phyloP scores from a whole-genome alignment of 208 protist genomes.

The Leishmania mexicana region DNA sequence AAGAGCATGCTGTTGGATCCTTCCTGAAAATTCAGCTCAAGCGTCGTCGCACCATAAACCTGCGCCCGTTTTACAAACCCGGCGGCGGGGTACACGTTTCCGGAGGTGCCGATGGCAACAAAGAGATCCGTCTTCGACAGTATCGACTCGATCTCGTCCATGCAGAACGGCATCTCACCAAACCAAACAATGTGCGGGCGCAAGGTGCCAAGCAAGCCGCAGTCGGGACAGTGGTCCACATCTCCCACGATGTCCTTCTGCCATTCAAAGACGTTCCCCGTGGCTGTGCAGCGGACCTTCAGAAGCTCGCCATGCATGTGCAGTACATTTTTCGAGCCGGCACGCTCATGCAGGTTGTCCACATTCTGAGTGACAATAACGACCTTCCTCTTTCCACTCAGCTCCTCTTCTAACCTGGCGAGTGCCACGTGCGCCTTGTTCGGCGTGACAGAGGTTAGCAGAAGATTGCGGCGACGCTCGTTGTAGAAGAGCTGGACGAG shows the following conservation, averaged over 20 bases:
- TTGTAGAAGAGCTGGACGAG: constrained; percentile 80
- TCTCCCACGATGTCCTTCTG: constrained; percentile 36
- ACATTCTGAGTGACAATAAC: constrained; percentile 78
- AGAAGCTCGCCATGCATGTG: constrained; percentile 88
- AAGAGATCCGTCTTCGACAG: constrained; percentile 62
- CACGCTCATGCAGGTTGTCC: constrained; percentile 80
- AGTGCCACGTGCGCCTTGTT: constrained; percentile 65
- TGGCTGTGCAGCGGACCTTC: constrained; percentile 59
- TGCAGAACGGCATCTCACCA: constrained; percentile 71
- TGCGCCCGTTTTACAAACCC: constrained; percentile 48
- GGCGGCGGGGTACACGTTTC: constrained; percentile 78
- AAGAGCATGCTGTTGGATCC: constrained; percentile 49
- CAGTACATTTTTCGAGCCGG: constrained; percentile 56
- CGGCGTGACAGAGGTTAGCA: constrained; percentile 36
- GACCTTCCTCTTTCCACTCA: constrained; percentile 33
- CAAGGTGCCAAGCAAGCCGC: constrained; percentile 46
- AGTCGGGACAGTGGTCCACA: constrained; percentile 49
- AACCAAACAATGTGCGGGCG: constrained; percentile 89
- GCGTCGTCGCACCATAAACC: constrained; percentile 39
- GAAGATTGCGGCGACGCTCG: constrained; percentile 43
- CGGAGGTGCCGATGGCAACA: constrained; percentile 74
- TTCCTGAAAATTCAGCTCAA: constrained; percentile 68
- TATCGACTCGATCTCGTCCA: constrained; percentile 52
- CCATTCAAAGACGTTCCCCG: constrained; percentile 37
- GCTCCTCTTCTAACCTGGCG: constrained; percentile 48